Evolutionary conservation across 179 eudicot species (phyloP).

Genomic region (Gypsophila paniculata): DNA sequence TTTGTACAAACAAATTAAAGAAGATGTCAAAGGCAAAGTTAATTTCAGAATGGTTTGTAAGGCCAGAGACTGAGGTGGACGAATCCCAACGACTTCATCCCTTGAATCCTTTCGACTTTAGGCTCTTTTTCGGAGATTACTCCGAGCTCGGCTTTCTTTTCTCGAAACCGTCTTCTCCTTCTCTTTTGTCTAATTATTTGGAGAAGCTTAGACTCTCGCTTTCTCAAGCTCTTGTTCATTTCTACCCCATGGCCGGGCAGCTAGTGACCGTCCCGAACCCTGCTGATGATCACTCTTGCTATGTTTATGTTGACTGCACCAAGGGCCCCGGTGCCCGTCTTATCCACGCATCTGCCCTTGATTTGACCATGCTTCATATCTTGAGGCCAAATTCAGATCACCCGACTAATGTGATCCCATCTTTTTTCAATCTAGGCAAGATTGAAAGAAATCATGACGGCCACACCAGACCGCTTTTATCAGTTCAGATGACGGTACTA

Average conservation of each 20-base stretch:
- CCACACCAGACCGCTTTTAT: too few species aligned
- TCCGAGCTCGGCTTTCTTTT: slow-evolving; percentile 10
- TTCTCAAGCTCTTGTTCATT: slow-evolving; percentile 16
- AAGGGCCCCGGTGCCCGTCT: slow-evolving; percentile 20
- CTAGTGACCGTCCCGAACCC: neutral
- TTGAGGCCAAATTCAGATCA: neutral
- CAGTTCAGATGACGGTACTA: too few species aligned
- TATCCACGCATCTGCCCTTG: slow-evolving; percentile 13
- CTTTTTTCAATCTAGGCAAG: slow-evolving; percentile 20
- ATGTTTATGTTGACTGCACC: slow-evolving; percentile 11
- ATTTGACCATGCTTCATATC: neutral
- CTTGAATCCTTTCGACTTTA: slow-evolving; percentile 5
- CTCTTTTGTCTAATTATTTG: neutral
- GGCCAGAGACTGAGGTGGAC: slow-evolving; percentile 2
- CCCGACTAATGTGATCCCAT: neutral
- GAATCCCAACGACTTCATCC: slow-evolving; percentile 9
- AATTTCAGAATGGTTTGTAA: slow-evolving; percentile 11
- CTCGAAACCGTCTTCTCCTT: neutral
- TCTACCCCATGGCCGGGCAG: slow-evolving; percentile 6
- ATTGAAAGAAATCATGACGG: too few species aligned
- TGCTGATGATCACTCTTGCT: neutral
- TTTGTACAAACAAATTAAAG: neutral
- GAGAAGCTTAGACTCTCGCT: slow-evolving; percentile 5
- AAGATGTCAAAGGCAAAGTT: neutral
- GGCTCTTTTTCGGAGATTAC: neutral